Base-by-base conservation (phyloP, 768 basidiomycete species). In the Polyporus arcularius region DNA sequence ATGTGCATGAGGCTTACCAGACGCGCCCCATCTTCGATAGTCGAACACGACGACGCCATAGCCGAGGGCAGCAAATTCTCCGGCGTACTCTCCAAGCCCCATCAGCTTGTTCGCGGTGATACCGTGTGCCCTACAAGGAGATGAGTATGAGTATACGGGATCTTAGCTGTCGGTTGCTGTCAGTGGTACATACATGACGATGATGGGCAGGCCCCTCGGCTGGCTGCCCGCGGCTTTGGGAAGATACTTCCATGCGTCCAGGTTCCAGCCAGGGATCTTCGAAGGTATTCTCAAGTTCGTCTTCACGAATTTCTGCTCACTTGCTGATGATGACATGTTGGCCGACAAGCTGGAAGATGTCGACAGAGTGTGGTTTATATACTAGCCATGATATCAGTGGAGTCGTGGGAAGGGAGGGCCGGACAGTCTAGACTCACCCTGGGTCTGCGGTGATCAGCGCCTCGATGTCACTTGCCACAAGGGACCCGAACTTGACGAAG, bases 11-110 rank as follows among this genome's bases (percentile, higher is more conserved):
- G 12, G 60, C 65, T 12, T n/a, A 73, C 75, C 74, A 26, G 75
- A 78, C 1, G 62, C 61, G 5, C 76, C 76, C 75, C 75, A 78
- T 11, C 74, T 68, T 12, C 76, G 71, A 57, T 76, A 78, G 64
- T 78, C 76, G 50, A 78, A 78, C 18, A 75, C 71, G 8, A 76
- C 53, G 50, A 65, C 73, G 0, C 70, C 75, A 48, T 76, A 76
- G 10, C 74, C 75, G 6, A 62, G 58, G 1, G 55, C 45, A 5
- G 71, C 67, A 53, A 75, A 76, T 16, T 61, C 62, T 45, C 75
- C 72, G 0, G 74, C 75, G 53, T 72, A 76, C 8, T 62, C 50
- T 3, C 58, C 57, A 10, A 76, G 69, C 14, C 68, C 66, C 71
- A 75, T 73, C 16, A 64, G 57, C 60, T 77, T 77, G 59, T 70